Evolutionary conservation across 306 rosid species (phyloP).

Genomic region (Astragalus membranaceus): DNA sequence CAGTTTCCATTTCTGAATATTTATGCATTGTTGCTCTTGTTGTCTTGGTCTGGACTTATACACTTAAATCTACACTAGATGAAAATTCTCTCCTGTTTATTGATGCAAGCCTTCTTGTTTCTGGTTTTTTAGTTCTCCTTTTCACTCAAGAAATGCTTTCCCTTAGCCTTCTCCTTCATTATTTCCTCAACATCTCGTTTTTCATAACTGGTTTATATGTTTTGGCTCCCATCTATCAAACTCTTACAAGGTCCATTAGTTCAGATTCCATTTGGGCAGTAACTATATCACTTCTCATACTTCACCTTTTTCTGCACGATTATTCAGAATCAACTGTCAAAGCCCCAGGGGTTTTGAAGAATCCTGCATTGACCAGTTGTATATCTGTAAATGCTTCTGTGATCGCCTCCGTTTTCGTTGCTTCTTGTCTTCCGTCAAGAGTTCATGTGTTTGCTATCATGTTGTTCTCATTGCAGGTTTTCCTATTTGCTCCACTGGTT

Average conservation of each 20-base stretch:
- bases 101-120: slow-evolving; percentile 60
- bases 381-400: slow-evolving; percentile 80
- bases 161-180: slow-evolving; percentile 48
- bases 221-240: slow-evolving; percentile 81
- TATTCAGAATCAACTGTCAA: slow-evolving; percentile 72
- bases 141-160: slow-evolving; percentile 80
- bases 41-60: slow-evolving; percentile 69
- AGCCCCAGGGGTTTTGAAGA: slow-evolving; percentile 45
- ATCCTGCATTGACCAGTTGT: slow-evolving; percentile 65
- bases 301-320: slow-evolving; percentile 80
- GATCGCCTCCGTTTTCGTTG: slow-evolving; percentile 74
- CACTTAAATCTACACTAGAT: slow-evolving; percentile 55
- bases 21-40: slow-evolving; percentile 69
- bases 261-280: slow-evolving; percentile 85
- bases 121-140: slow-evolving; percentile 57
- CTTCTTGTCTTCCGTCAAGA: slow-evolving; percentile 77
- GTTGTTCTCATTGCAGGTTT: slow-evolving; percentile 77
- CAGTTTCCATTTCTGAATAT: slow-evolving; percentile 79
- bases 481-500: slow-evolving; percentile 81
- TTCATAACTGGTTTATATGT: slow-evolving; percentile 60
- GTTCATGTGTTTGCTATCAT: slow-evolving; percentile 62
- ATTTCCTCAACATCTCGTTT: slow-evolving; percentile 60
- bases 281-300: slow-evolving; percentile 52
- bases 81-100: slow-evolving; percentile 61
- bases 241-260: slow-evolving; percentile 80